Evolutionary conservation across 495 filamentous ascomycete species (phyloP).

Genomic region (Podospora conica): DNA sequence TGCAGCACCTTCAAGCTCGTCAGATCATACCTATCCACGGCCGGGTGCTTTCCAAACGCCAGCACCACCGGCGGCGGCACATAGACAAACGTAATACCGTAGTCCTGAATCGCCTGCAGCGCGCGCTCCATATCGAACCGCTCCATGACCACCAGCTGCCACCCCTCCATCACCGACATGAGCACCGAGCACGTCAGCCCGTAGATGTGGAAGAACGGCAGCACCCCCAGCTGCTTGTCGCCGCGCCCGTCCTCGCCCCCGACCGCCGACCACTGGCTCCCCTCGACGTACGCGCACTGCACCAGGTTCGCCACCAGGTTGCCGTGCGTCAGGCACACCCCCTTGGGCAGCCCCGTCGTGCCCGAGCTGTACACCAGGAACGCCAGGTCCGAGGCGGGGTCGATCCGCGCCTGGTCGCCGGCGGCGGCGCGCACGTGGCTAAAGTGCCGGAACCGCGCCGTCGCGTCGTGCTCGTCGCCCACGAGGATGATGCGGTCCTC

Average conservation of each 20-base stretch:
- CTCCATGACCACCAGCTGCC: constrained; percentile 65
- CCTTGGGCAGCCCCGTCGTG: constrained; percentile 90
- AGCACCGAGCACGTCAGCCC: constrained; percentile 36
- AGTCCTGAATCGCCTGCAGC: constrained; percentile 67
- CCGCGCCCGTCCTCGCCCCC: constrained; percentile 56
- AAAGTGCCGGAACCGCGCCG: constrained; percentile 65
- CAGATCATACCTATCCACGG: constrained; percentile 73
- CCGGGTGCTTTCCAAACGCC: constrained; percentile 69
- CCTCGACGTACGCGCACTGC: constrained; percentile 52
- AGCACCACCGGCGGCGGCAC: constrained; percentile 83
- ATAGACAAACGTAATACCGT: constrained; percentile 70
- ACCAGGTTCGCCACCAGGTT: constrained; percentile 71
- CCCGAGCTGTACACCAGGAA: constrained; percentile 79
- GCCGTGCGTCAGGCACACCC: constrained; percentile 78
- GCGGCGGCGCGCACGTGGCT: constrained; percentile 58
- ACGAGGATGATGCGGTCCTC: constrained; percentile 66
- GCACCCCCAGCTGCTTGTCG: constrained; percentile 68
- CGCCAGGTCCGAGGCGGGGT: constrained; percentile 54
- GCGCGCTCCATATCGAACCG: constrained; percentile 79
- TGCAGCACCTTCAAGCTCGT: constrained; percentile 76
- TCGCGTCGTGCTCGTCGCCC: constrained; percentile 63
- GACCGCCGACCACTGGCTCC: constrained; percentile 51
- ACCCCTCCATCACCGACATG: constrained; percentile 55
- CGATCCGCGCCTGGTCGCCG: constrained; percentile 35
- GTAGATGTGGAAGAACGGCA: constrained; percentile 95